Base-by-base conservation (phyloP, 495 filamentous ascomycete genomes). In the Ramalina peruviana region DNA sequence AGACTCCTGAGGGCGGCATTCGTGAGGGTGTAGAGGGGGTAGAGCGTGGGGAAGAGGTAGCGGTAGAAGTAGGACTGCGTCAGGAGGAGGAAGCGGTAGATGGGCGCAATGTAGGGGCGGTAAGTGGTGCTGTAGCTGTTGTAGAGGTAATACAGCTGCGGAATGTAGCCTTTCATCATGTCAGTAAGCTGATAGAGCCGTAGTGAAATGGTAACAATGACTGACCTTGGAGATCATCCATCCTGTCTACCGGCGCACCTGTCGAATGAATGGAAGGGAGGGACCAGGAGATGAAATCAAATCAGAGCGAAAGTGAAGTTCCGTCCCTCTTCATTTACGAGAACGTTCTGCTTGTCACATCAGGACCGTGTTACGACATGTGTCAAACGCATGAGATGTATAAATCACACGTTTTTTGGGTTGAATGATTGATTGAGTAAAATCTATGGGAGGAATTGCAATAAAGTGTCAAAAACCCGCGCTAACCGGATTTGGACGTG, bases 1-100 rank as follows among this genome's bases (percentile, higher is more conserved):
- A 81, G 66, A 13, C 65, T 61, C 7, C 75, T 58, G 43, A 77
- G 46, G 17, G 63, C 60, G 23, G 33, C 44, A 42, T 53, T 54
- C 40, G 57, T 33, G 23, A 62, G 63, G 0, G 67, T 67, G 25
- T 62, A 57, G 40, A 71, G 48, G 6, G 73, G 43, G 57, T 68
- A 73, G 17, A 68, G 65, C 26, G 65, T 58, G 13, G 72, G 51
- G 53, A 66, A 67, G 55, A 65, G 49, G 30, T 61, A 55, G 51
- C 63, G 62, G 40, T 74, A 49, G 58, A 61, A 54, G 43, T 58
- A 49, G 41, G 67, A 56, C 36, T 69, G 61, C 19, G 60, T 52
- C 21, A 58, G 39, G 43, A 68, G 49, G 43, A 59, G 27, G 49
- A 49, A 39, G 27, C 57, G 62, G 50, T 60, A 19, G 40, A 62